Conservation (phyloP, 768 basidiomycete genomes). For the Suillus discolor region DNA sequence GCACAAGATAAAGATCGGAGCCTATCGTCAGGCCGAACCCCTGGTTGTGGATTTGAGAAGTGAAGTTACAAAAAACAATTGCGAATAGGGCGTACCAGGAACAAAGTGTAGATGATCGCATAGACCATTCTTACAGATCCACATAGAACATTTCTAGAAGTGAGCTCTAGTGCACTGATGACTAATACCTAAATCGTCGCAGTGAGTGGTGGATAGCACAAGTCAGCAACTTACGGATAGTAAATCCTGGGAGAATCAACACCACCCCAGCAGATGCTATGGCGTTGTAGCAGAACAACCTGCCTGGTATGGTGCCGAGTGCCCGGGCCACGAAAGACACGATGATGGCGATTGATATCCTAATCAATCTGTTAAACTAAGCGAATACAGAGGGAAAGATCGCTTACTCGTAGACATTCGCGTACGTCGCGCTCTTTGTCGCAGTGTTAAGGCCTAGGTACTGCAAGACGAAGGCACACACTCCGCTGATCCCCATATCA, state of each 20-base stretch:
- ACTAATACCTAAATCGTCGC: slow-evolving; percentile 41
- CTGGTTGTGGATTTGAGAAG: slow-evolving; percentile 35
- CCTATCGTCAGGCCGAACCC: slow-evolving; percentile 86
- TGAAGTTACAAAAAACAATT: slow-evolving; percentile 4
- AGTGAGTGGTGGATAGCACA: slow-evolving; percentile 8
- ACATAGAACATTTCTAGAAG: slow-evolving; percentile 78
- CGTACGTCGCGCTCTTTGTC: slow-evolving; percentile 85
- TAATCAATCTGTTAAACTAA: slow-evolving; percentile 28
- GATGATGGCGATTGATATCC: slow-evolving; percentile 83
- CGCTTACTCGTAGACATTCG: slow-evolving; percentile 93
- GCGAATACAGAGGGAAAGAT: neutral
- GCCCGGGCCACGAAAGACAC: slow-evolving; percentile 83
- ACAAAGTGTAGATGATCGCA: slow-evolving; percentile 84
- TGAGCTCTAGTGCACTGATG: slow-evolving; percentile 77
- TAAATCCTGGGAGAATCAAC: slow-evolving; percentile 88
- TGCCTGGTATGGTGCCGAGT: slow-evolving; percentile 72
- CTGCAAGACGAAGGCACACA: slow-evolving; percentile 68
- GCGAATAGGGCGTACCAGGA: slow-evolving; percentile 48
- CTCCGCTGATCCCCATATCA: slow-evolving; percentile 83
- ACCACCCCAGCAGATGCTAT: slow-evolving; percentile 90
- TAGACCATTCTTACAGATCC: slow-evolving; percentile 85
- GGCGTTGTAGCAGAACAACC: slow-evolving; percentile 86
- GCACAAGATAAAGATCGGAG: slow-evolving; percentile 75
- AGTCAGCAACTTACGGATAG: slow-evolving; percentile 60
- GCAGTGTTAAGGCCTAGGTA: slow-evolving; percentile 83